Percentiles rank a stretch among this genome's conserved stretches.
Evolutionary conservation across 139 green algal genomes (phyloP).

Genomic region (Desmodesmus armatus): DNA sequence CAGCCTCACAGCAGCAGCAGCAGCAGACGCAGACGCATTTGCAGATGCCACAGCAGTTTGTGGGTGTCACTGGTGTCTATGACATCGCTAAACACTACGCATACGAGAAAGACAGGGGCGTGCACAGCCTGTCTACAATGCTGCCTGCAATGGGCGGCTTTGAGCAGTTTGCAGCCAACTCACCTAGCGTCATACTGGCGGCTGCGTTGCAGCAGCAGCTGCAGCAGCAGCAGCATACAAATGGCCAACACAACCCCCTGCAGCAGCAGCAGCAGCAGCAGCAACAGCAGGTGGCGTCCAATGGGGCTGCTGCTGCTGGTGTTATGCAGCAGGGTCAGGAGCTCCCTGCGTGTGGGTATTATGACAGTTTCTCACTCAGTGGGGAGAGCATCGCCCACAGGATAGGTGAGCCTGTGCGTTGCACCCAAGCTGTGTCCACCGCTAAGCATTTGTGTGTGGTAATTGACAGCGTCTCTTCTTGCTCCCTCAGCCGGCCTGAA

Average conservation of each 20-base stretch:
- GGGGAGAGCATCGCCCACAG: conserved; percentile 65
- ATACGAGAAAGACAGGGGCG: conserved; percentile 77
- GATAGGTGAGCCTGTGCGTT: conserved; percentile 51
- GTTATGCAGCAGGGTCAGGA: not conserved
- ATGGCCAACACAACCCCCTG: not conserved
- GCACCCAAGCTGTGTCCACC: conserved; percentile 20
- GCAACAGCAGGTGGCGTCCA: not conserved
- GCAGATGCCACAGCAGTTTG: conserved; percentile 55
- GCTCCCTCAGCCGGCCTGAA: too few species aligned
- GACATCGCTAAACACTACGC: conserved; percentile 88
- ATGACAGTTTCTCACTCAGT: conserved; percentile 40
- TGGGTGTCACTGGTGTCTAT: conserved; percentile 78
- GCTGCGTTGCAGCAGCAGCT: conserved; percentile 18
- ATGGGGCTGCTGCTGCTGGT: not conserved
- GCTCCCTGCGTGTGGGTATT: conserved; percentile 23
- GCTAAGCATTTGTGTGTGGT: not conserved
- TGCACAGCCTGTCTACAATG: conserved; percentile 89
- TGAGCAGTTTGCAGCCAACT: conserved; percentile 70
- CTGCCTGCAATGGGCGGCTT: conserved; percentile 78
- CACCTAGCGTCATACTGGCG: conserved; percentile 75
- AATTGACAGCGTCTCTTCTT: too few species aligned
- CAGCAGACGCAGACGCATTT: not conserved
- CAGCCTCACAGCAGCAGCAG: conserved; percentile 27
- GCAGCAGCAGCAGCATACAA: not conserved
- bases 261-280: not conserved